These are phyloP conservation scores for Monoraphidium neglectum DNA, from an alignment of 139 green algal genomes.

Conservation along the genomic window DNA sequence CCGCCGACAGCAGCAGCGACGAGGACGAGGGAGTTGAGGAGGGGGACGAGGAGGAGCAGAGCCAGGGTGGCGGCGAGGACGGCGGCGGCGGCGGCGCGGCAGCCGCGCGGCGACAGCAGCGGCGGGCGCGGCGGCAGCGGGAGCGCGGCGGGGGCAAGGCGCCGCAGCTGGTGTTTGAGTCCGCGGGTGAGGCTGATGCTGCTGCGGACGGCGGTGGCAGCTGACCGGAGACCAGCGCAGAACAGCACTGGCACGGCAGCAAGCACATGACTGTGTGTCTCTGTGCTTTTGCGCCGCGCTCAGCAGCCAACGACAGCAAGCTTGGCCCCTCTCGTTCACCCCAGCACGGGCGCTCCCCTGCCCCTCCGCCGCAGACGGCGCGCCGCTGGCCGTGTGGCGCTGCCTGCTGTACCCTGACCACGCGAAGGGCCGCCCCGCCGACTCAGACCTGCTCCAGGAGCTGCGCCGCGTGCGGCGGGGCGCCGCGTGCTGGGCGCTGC, in stretches of 20 bases:
- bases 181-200: conserved; percentile 24
- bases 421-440: conserved; percentile 4
- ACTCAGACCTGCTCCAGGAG: conserved; percentile 29
- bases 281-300: too few relatives aligned
- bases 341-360: background rate
- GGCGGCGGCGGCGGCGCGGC: background rate
- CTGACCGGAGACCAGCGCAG: too few relatives aligned
- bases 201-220: too few relatives aligned
- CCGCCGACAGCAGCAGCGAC: conserved; percentile 29
- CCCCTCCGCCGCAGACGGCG: conserved; percentile 42
- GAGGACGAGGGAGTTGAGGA: conserved; percentile 34
- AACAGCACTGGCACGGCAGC: too few relatives aligned
- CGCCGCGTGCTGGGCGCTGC: conserved; percentile 32
- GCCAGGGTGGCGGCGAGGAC: background rate
- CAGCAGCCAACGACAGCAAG: too few relatives aligned
- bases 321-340: background rate
- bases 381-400: conserved; percentile 65
- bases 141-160: background rate
- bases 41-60: background rate
- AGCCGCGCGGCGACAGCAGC: background rate
- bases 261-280: too few relatives aligned
- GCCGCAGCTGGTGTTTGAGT: conserved; percentile 33
- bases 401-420: conserved; percentile 56
- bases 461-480: conserved; percentile 38
- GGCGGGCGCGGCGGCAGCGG: background rate